Conservation (phyloP, 805 yeast genomes). For the Brettanomyces nanus region DNA sequence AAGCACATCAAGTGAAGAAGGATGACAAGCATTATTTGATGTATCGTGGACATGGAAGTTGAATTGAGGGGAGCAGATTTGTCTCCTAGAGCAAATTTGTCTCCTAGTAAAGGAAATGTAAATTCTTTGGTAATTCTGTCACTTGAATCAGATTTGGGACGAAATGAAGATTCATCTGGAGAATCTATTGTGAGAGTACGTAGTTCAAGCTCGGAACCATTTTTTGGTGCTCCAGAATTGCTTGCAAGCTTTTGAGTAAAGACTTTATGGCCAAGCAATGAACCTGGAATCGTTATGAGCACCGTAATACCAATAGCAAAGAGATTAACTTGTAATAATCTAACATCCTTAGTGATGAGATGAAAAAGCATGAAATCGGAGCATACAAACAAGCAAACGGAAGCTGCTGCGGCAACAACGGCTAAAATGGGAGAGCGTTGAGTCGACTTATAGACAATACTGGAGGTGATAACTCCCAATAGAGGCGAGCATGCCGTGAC, state of each 20-base stretch:
- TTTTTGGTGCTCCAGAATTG: no score
- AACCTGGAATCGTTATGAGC: not conserved
- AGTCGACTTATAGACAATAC: not conserved
- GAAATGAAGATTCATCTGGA: no score
- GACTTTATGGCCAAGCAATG: not conserved
- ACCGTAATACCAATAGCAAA: not conserved
- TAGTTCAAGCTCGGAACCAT: no score
- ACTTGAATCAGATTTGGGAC: no score
- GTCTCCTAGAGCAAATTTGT: no score
- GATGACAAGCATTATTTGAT: not conserved
- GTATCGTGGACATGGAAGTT: not conserved
- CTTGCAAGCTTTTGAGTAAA: no score
- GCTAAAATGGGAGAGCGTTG: not conserved
- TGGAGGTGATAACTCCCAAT: not conserved
- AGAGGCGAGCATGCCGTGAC: constrained; percentile 1
- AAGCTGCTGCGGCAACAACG: not conserved
- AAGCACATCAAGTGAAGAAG: not conserved
- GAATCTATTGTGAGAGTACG: no score
- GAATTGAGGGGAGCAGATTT: no score
- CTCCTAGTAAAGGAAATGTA: no score
- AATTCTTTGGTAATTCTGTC: no score
- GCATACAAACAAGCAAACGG: not conserved
- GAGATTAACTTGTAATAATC: not conserved
- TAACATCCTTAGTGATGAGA: constrained; percentile 1
- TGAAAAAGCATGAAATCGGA: not conserved